Conservation (phyloP, 2,329 filamentous ascomycete genomes). For the Cadophora malorum region DNA sequence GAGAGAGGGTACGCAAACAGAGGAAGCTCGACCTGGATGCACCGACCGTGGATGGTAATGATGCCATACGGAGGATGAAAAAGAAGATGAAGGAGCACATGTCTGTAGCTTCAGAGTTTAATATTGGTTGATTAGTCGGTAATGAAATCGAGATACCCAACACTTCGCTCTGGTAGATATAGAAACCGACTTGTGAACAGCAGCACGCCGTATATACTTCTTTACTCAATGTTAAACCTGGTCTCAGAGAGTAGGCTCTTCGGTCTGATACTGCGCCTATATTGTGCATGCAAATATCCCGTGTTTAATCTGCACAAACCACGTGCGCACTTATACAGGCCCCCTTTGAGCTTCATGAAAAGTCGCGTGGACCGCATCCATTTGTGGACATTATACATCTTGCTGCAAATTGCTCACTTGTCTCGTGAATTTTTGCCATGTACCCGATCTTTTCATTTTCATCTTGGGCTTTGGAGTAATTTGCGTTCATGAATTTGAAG, state of each 20-base stretch:
- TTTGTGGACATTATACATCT: neutral
- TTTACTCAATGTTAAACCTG: too few species aligned
- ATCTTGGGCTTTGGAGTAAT: neutral
- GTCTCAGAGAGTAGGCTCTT: too few species aligned
- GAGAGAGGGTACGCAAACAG: constrained; percentile 45
- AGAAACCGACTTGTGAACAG: neutral
- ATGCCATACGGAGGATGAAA: constrained; percentile 68
- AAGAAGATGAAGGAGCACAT: constrained; percentile 65
- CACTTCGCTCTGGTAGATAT: neutral
- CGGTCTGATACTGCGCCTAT: neutral
- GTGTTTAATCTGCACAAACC: neutral
- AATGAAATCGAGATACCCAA: constrained; percentile 1
- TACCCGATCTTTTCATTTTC: neutral
- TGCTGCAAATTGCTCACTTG: neutral
- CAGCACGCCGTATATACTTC: neutral
- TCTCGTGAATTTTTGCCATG: neutral
- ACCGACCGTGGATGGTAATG: constrained; percentile 56
- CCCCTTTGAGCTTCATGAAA: neutral
- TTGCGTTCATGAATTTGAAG: neutral
- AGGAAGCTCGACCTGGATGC: constrained; percentile 48
- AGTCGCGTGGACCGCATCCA: neutral
- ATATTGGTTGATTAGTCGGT: constrained; percentile 59
- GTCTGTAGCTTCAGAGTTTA: constrained; percentile 68
- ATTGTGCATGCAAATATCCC: neutral
- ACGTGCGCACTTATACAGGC: neutral